Evolutionary conservation across 75 land plant species (phyloP).

Genomic region (Pseudotsuga menziesii): DNA sequence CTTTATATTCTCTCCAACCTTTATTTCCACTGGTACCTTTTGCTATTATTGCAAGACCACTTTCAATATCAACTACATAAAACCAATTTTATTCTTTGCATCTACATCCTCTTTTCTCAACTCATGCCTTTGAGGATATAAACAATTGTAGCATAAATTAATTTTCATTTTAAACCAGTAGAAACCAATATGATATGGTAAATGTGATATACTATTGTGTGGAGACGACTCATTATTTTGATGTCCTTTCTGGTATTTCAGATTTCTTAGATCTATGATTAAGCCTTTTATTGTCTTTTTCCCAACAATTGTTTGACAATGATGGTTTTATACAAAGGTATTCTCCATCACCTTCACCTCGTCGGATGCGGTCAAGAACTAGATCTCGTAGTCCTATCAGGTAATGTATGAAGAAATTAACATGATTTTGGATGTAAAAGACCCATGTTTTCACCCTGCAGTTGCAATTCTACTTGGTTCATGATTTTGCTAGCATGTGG

Average conservation of each 20-base stretch:
- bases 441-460: not conserved
- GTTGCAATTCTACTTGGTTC: not conserved
- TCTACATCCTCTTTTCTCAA: no score
- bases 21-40: no score
- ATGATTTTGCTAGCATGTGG: not conserved
- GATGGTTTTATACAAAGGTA: conserved; percentile 18
- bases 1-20: no score
- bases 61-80: no score
- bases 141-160: not conserved
- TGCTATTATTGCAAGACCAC: no score
- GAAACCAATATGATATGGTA: not conserved
- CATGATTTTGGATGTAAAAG: not conserved
- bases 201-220: not conserved
- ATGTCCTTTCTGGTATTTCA: not conserved
- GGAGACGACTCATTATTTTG: no score
- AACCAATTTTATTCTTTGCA: no score
- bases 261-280: not conserved
- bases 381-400: conserved; percentile 47
- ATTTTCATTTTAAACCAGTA: not conserved
- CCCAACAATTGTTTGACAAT: not conserved
- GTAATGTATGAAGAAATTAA: conserved; percentile 12
- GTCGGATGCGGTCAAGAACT: conserved; percentile 21
- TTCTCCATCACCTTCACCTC: conserved; percentile 43
- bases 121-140: not conserved
- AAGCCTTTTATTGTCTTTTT: not conserved